These are phyloP conservation scores for Tetrapisispora nanseiensis DNA, from an alignment of 805 yeast genomes.

Conservation along the genomic window DNA sequence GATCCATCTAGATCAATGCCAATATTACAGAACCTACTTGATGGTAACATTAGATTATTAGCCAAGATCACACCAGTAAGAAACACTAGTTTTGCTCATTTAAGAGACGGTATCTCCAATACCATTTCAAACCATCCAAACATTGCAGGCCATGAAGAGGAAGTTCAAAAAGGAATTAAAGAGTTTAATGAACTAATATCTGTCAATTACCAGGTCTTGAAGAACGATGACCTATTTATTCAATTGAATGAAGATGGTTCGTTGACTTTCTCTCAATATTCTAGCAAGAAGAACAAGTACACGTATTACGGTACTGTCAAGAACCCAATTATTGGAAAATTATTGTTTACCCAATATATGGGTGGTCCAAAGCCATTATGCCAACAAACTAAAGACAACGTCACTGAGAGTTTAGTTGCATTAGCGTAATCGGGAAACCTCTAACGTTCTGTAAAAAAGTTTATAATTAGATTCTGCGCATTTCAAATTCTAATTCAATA, in stretches of 20 bases:
- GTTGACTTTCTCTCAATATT: slow-evolving; percentile 36
- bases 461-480: no score
- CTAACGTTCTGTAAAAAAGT: no score
- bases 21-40: slow-evolving; percentile 47
- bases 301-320: slow-evolving; percentile 47
- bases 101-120: slow-evolving; percentile 81
- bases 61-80: slow-evolving; percentile 79
- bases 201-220: slow-evolving; percentile 62
- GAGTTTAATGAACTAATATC: slow-evolving; percentile 55
- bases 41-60: slow-evolving; percentile 49
- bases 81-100: slow-evolving; percentile 83
- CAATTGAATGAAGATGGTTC: slow-evolving; percentile 42
- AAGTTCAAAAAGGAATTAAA: slow-evolving; percentile 51
- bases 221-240: slow-evolving; percentile 57
- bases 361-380: slow-evolving; percentile 40
- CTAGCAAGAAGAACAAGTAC: slow-evolving; percentile 30
- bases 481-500: no score
- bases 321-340: slow-evolving; percentile 52
- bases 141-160: slow-evolving; percentile 41
- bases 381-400: slow-evolving; percentile 20
- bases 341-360: slow-evolving; percentile 68
- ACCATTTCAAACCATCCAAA: slow-evolving; percentile 60
- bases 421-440: no score
- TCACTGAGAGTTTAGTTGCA: slow-evolving; percentile 14
- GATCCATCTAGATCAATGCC: slow-evolving; percentile 45